Conservation (phyloP, 2,329 filamentous ascomycete species). For the Dactylella cylindrospora region DNA sequence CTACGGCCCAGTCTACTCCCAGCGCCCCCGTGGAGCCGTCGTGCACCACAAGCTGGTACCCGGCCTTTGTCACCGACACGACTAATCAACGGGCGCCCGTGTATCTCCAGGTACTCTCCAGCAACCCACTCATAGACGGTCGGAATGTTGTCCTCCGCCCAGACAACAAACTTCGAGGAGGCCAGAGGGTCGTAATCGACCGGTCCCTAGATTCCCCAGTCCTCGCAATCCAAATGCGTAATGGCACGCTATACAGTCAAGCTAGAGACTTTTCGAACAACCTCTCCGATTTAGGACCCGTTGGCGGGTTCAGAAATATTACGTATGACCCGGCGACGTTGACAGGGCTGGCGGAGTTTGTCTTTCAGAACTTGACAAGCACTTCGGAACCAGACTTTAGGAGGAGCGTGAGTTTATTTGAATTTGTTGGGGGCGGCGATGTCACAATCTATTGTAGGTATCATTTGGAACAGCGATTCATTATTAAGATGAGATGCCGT, state of each 20-base stretch:
- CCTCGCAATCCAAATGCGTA: conserved; percentile 27
- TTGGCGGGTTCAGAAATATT: conserved; percentile 38
- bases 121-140: conserved; percentile 28
- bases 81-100: conserved; percentile 33
- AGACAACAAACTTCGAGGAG: background rate
- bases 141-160: conserved; percentile 36
- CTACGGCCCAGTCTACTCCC: conserved; percentile 4
- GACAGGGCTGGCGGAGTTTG: conserved; percentile 28
- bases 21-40: conserved; percentile 8
- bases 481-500: background rate
- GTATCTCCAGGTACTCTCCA: conserved; percentile 32
- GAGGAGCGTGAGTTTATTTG: conserved; percentile 20
- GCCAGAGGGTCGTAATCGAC: conserved; percentile 22
- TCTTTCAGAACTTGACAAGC: conserved; percentile 33
- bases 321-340: conserved; percentile 25
- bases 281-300: conserved; percentile 22
- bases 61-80: conserved; percentile 37
- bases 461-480: background rate
- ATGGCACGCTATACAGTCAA: conserved; percentile 14
- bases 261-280: conserved; percentile 35
- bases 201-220: conserved; percentile 14
- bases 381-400: conserved; percentile 16
- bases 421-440: conserved; percentile 33
- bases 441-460: conserved; percentile 22
- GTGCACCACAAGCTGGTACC: conserved; percentile 31